phyloP scores from a whole-genome alignment of 495 filamentous ascomycete genomes.

The Entonaema liquescens region DNA sequence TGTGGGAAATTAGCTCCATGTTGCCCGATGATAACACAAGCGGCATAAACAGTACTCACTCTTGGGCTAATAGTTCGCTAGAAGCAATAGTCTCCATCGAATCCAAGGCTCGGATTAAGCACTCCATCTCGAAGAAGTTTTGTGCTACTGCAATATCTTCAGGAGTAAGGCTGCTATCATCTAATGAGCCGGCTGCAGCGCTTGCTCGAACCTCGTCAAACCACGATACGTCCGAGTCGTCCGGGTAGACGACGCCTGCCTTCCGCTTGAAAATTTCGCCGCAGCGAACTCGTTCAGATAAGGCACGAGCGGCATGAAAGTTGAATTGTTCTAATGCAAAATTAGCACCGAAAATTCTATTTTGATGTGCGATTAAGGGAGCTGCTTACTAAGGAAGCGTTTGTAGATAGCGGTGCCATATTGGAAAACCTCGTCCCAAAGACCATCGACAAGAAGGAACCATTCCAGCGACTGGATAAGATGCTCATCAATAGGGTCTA shows the following conservation, averaged over 20 bases:
- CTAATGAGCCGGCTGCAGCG: conserved; percentile 48
- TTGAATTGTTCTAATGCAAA: conserved; percentile 55
- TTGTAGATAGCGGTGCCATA: conserved; percentile 75
- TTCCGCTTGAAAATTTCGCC: conserved; percentile 54
- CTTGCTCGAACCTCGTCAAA: conserved; percentile 52
- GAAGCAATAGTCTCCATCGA: conserved; percentile 66
- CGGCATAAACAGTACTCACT: conserved; percentile 45
- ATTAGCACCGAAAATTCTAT: conserved; percentile 44
- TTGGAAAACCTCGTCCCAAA: conserved; percentile 75
- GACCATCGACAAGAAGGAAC: conserved; percentile 75
- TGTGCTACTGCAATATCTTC: conserved; percentile 61
- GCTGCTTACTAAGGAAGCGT: conserved; percentile 71
- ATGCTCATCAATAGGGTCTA: conserved; percentile 66
- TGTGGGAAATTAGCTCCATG: conserved; percentile 20
- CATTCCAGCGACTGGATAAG: conserved; percentile 86
- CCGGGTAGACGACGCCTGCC: conserved; percentile 42
- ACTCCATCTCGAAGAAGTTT: conserved; percentile 78
- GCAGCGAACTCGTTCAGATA: conserved; percentile 61
- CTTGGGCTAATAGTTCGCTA: conserved; percentile 53
- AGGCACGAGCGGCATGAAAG: conserved; percentile 70
- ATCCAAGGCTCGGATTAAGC: conserved; percentile 71
- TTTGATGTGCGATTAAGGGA: background rate
- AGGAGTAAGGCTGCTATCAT: conserved; percentile 45
- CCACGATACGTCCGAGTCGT: conserved; percentile 50
- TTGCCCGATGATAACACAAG: background rate